These are phyloP conservation scores for Quercus berberidifolia DNA, from an alignment of 306 rosid genomes.

Conservation along the genomic window DNA sequence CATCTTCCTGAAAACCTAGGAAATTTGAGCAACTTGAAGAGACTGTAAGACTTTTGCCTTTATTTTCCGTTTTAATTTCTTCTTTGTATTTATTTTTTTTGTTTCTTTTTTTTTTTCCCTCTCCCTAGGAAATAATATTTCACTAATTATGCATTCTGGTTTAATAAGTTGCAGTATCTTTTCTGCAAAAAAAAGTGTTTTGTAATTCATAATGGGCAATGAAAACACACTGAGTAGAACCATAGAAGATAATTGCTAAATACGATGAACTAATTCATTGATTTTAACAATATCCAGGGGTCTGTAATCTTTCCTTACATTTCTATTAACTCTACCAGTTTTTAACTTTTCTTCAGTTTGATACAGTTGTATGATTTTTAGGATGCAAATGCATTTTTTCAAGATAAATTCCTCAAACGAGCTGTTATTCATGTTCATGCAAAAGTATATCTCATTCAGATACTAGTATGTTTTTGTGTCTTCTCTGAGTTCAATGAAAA, in stretches of 20 bases:
- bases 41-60: conserved; percentile 42
- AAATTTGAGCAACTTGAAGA: conserved; percentile 37
- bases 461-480: neutral
- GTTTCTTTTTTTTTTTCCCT: neutral
- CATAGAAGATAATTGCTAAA: neutral
- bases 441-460: neutral
- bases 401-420: neutral
- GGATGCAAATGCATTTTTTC: neutral
- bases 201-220: no score
- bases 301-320: no score
- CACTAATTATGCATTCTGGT: neutral
- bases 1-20: conserved; percentile 67
- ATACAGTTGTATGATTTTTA: neutral
- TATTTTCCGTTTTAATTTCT: neutral
- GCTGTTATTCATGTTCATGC: neutral
- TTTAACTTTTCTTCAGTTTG: neutral
- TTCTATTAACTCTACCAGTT: no score
- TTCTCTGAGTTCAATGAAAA: neutral
- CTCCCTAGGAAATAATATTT: neutral
- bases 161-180: neutral
- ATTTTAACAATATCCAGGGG: no score
- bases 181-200: neutral
- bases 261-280: neutral
- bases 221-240: neutral
- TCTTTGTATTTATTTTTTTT: neutral